phyloP scores from a whole-genome alignment of 2,329 filamentous ascomycete genomes.

The Stachybotrys chartarum region DNA sequence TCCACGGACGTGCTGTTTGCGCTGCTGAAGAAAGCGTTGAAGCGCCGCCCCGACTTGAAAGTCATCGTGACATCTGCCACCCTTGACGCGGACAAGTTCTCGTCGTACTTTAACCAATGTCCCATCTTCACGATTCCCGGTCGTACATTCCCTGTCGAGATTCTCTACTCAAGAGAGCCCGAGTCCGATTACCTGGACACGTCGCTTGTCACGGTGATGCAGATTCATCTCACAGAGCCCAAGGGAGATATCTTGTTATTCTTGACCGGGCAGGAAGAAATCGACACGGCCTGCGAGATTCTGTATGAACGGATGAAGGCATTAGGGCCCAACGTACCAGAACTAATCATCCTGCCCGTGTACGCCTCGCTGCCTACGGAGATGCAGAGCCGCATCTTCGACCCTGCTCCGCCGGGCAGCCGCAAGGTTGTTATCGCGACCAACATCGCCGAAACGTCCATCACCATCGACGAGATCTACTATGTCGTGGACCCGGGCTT shows the following conservation, averaged over 20 bases:
- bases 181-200: constrained; percentile 94
- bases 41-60: constrained; percentile 79
- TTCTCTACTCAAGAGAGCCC: constrained; percentile 90
- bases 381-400: constrained; percentile 91
- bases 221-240: constrained; percentile 91
- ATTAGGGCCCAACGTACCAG: constrained; percentile 80
- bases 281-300: constrained; percentile 90
- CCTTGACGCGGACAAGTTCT: constrained; percentile 95
- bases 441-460: constrained; percentile 96
- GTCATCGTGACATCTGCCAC: constrained; percentile 96
- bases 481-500: constrained; percentile 97
- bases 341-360: constrained; percentile 89
- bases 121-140: constrained; percentile 97
- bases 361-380: constrained; percentile 91
- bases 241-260: constrained; percentile 94
- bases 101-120: constrained; percentile 88
- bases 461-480: constrained; percentile 96
- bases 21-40: constrained; percentile 86
- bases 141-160: constrained; percentile 89
- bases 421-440: constrained; percentile 96
- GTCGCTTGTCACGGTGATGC: constrained; percentile 94
- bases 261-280: constrained; percentile 95
- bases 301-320: constrained; percentile 95
- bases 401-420: constrained; percentile 76
- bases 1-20: constrained; percentile 94